Percentiles rank a stretch among this genome's conserved stretches.
Evolutionary conservation across 2,329 filamentous ascomycete species (phyloP).

Genomic region (Malbranchea zuffiana): DNA sequence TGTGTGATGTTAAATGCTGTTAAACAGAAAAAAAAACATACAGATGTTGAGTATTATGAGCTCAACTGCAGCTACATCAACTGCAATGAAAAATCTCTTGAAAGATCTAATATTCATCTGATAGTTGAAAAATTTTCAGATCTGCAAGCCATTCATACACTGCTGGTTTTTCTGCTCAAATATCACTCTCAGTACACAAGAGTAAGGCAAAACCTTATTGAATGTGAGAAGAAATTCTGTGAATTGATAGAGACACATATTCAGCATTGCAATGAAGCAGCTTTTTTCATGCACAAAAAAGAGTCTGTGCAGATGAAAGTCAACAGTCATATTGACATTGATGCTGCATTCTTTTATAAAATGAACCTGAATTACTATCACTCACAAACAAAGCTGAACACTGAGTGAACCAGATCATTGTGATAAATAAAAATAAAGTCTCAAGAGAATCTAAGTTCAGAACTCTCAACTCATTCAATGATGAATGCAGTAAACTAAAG

Average conservation of each 20-base stretch:
- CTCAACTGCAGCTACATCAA: background rate
- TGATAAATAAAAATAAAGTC: no score
- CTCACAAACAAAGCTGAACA: no score
- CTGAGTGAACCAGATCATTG: no score
- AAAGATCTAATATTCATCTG: conserved; percentile 16
- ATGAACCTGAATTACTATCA: conserved; percentile 19
- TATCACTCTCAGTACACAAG: conserved; percentile 19
- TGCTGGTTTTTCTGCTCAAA: conserved; percentile 24
- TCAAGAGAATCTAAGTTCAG: no score
- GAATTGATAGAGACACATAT: conserved; percentile 18
- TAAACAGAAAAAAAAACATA: background rate
- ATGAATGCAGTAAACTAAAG: no score
- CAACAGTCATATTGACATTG: conserved; percentile 17
- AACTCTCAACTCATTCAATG: no score
- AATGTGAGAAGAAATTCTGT: conserved; percentile 21
- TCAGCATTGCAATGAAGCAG: conserved; percentile 23
- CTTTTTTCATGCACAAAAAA: conserved; percentile 25
- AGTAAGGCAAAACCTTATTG: conserved; percentile 19
- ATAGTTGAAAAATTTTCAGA: conserved; percentile 20
- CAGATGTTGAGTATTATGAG: conserved; percentile 1
- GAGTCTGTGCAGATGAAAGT: conserved; percentile 18
- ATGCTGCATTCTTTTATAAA: conserved; percentile 18
- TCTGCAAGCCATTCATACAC: conserved; percentile 21
- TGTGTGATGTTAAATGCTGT: conserved; percentile 1
- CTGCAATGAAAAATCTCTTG: background rate